Evolutionary conservation across 352 stramenopile genomes (phyloP).

Genomic region (Pythium coloratum): DNA sequence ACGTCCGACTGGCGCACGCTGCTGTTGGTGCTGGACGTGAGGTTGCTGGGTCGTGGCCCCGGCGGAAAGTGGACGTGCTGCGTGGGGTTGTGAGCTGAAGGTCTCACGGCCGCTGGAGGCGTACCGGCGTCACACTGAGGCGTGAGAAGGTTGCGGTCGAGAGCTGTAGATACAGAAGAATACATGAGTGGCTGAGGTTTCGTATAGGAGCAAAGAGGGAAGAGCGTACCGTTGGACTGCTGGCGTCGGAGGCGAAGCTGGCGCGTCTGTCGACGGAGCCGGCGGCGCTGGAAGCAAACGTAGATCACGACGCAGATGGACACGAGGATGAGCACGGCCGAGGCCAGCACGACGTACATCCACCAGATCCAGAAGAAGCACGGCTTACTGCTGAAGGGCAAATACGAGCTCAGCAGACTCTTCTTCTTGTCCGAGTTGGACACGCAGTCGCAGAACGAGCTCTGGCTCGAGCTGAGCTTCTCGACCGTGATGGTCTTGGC

Average conservation of each 20-base stretch:
- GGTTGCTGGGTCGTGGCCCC: not conserved
- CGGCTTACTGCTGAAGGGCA: conserved; percentile 60
- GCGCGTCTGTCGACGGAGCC: conserved; percentile 46
- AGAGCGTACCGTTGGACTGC: conserved; percentile 33
- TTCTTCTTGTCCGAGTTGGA: conserved; percentile 53
- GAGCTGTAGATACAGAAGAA: not conserved
- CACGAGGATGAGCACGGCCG: conserved; percentile 53
- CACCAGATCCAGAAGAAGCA: conserved; percentile 90
- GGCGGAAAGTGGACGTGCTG: not conserved
- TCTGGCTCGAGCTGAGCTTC: conserved; percentile 21
- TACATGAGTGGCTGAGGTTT: not conserved
- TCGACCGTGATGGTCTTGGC: conserved; percentile 68
- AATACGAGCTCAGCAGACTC: conserved; percentile 60
- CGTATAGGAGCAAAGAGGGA: not conserved
- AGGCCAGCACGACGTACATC: conserved; percentile 82
- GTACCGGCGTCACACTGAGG: conserved; percentile 26
- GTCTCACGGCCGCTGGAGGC: not conserved
- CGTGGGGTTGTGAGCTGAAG: not conserved
- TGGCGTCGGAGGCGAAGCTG: conserved; percentile 37
- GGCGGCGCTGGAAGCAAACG: conserved; percentile 51
- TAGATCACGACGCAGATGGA: conserved; percentile 49
- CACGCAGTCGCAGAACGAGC: conserved; percentile 71
- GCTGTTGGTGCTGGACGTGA: conserved; percentile 14
- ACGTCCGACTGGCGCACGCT: conserved; percentile 21
- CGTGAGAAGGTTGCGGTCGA: conserved; percentile 49